Evolutionary conservation across 176 grass and related monocot species (phyloP), one percentile per base, ranked within the genome.

Genomic region (Calamus simplicifolius): DNA sequence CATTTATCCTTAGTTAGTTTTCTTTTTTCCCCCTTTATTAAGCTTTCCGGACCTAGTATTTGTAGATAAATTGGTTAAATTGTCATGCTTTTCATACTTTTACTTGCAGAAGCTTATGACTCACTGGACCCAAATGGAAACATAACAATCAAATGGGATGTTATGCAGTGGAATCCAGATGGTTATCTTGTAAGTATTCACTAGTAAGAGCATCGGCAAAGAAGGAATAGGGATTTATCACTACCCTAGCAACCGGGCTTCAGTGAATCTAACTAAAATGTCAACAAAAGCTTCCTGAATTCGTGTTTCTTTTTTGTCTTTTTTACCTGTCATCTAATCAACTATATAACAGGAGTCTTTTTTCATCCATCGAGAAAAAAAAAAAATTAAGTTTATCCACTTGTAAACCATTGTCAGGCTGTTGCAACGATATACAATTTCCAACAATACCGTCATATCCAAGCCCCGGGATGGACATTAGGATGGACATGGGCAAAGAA

Each of bases 71-170:
- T 43, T 43, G 35, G 35, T 43, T 43, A 43, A 43, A 43, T 43
- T 25, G 12, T 56, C 4, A 68, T 68, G 23, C 5, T 35, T 43
- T 27, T 16, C 19, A 31, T 16, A n/a, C 16, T 43, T 54, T 25
- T 56, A 18, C 50, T 43, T 25, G 51, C 65, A 68, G 65, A 68
- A 35, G 65, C 65, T 56, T 68, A 68, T 48, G 65, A 68, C 56
- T n/a, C 65, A 5, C 65, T 68, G 2, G 65, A 68, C 52, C 65
- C 65, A 14, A 68, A 68, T 68, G 65, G 65, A 28, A 68, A 68
- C 6, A 56, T 68, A 68, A 68, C 65, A 68, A 68, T 68, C 17
- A 68, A 68, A 68, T 68, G 65, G 65, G 65, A 68, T 31, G 26
- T 68, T 48, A 56, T 68, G 52, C 65, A 68, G 29, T 68, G 65